Conservation (phyloP, 345 rosid genomes). For the Eucalyptus cloeziana region DNA sequence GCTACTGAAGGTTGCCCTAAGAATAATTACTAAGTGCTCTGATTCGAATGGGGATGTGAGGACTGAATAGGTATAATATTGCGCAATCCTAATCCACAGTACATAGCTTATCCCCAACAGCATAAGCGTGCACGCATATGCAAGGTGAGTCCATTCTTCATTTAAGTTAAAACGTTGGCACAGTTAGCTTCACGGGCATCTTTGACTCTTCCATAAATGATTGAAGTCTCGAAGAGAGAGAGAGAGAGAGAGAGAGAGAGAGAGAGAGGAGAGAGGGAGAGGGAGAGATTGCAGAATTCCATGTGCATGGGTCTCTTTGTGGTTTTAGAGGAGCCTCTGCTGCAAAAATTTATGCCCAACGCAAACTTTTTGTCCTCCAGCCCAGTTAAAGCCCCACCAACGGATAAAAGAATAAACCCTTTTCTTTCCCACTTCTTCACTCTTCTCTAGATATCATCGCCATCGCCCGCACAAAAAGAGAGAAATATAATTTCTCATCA, state of each 20-base stretch:
- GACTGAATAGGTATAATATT: not conserved
- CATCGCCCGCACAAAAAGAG: not conserved
- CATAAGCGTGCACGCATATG: not conserved
- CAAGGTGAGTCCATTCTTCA: not conserved
- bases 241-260: not conserved
- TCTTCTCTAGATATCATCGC: not conserved
- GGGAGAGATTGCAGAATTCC: not conserved
- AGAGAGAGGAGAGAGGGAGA: not conserved
- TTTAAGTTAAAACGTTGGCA: not conserved
- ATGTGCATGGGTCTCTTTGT: not conserved
- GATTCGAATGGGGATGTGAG: not conserved
- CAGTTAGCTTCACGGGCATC: conserved; percentile 12
- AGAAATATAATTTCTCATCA: not conserved
- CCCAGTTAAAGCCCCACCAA: not conserved
- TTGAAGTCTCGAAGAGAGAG: not conserved
- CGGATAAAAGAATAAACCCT: not conserved
- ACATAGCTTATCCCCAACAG: not conserved
- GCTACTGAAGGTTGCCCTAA: not conserved
- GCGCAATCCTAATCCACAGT: not conserved
- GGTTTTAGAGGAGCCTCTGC: not conserved
- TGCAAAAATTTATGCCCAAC: not conserved
- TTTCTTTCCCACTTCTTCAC: not conserved
- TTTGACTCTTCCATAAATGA: conserved; percentile 8
- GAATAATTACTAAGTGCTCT: not conserved
- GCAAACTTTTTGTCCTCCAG: not conserved